Percentiles rank a stretch among this genome's conserved stretches.
These are phyloP conservation scores for Zygnema cylindricum DNA, from an alignment of 139 green algal genomes.

Conservation along the genomic window DNA sequence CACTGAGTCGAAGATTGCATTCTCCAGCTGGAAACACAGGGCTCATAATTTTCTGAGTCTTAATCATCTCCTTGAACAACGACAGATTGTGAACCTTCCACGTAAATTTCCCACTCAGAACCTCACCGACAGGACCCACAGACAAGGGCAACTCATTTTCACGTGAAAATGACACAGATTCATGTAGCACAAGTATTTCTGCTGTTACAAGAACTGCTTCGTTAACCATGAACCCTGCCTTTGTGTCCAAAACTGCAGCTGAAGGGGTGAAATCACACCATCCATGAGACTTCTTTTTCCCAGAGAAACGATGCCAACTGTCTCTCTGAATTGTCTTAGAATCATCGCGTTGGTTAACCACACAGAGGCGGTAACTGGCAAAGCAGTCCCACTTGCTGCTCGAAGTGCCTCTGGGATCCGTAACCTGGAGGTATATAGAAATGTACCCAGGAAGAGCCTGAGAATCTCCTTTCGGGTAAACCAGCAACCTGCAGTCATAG, in stretches of 20 bases:
- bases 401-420: conserved; percentile 50
- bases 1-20: conserved; percentile 73
- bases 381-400: conserved; percentile 73
- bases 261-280: conserved; percentile 77
- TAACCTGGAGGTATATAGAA: conserved; percentile 69
- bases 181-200: conserved; percentile 72
- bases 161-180: conserved; percentile 64
- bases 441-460: conserved; percentile 72
- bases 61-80: conserved; percentile 78
- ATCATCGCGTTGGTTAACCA: conserved; percentile 65
- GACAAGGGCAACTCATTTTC: conserved; percentile 48
- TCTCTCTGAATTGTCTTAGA: conserved; percentile 66
- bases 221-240: conserved; percentile 64
- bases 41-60: conserved; percentile 81
- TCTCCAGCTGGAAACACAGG: conserved; percentile 75
- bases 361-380: conserved; percentile 68
- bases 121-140: conserved; percentile 54
- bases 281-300: conserved; percentile 78
- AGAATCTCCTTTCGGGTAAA: conserved; percentile 72
- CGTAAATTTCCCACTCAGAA: conserved; percentile 71
- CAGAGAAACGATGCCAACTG: conserved; percentile 71
- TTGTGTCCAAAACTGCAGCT: conserved; percentile 61
- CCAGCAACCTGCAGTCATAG: conserved; percentile 73
- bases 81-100: conserved; percentile 77
- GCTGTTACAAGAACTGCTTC: conserved; percentile 72